Evolutionary conservation across 306 rosid species (phyloP), one percentile per base, ranked within the genome.

Genomic region (Aeschynomene evenia): DNA sequence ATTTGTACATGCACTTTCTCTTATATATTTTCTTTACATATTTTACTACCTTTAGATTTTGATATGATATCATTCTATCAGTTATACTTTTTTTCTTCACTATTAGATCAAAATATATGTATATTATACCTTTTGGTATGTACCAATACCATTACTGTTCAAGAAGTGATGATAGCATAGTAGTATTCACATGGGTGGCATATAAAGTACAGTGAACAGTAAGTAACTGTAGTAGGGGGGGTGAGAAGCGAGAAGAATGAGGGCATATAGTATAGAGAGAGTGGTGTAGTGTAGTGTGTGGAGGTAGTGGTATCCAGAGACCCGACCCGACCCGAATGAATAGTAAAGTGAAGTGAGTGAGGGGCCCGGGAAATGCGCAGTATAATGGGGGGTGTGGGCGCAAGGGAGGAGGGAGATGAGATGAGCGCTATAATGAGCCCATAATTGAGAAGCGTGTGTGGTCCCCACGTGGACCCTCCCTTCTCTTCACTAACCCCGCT

Each of bases 341-440:
- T 16, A 33, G 43, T 4, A 21, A 6, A 14, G 23, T 9, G 39
- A 49, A 23, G 50, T 37, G 28, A 23, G 50, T 37, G 28, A 76
- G 24, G 22, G 74, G 11, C 33, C 51, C 74, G 63, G 42, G 19
- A 58, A 39, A 57, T 57, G 68, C 60, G 74, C 42, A 57, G 29
- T 51, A 23, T n/a, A 40, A 4, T 43, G 11, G n/a, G n/a, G n/a
- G n/a, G n/a, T 43, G 50, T 43, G 0, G 18, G 45, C 50, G 77
- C 19, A 52, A 57, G 34, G 42, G 58, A 19, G 13, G 16, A 12
- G 19, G 19, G 1, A 1, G 1, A 6, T 29, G 16, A 33, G 78
- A 73, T 55, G 73, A 66, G 51, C 70, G 55, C 31, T 45, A 82
- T 82, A 62, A 82, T 78, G 67, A 74, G 9, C 52, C 39, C 75